Evolutionary conservation across 805 yeast genomes (phyloP).

Genomic region (Teunomyces aglyptinius): DNA sequence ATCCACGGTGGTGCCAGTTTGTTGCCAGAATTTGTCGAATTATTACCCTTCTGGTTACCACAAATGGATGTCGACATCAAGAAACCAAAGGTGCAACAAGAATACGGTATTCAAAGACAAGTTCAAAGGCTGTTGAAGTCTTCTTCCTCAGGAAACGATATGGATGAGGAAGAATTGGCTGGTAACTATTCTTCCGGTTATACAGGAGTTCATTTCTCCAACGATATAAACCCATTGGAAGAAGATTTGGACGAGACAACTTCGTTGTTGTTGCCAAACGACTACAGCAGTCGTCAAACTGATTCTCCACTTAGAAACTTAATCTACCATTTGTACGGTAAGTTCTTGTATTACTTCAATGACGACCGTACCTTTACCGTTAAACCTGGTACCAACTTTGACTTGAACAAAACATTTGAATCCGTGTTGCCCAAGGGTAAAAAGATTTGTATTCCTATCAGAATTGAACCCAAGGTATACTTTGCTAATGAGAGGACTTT

Average conservation of each 20-base stretch:
- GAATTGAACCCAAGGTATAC: constrained; percentile 98
- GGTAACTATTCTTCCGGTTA: constrained; percentile 36
- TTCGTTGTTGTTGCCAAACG: constrained; percentile 42
- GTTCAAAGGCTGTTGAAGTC: constrained; percentile 21
- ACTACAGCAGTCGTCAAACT: constrained; percentile 24
- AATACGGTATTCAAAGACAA: constrained; percentile 59
- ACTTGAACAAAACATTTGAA: constrained; percentile 43
- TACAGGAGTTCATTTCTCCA: constrained; percentile 42
- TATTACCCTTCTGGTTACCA: constrained; percentile 96
- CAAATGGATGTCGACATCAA: constrained; percentile 96
- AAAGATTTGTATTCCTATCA: constrained; percentile 84
- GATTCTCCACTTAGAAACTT: constrained; percentile 34
- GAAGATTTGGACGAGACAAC: constrained; percentile 50
- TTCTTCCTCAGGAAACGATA: constrained; percentile 51
- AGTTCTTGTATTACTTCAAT: constrained; percentile 40
- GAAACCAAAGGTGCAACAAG: constrained; percentile 68
- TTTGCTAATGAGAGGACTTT: constrained; percentile 97
- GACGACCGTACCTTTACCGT: constrained; percentile 47
- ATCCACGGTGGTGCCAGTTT: constrained; percentile 96
- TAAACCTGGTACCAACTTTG: constrained; percentile 44
- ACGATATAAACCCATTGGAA: constrained; percentile 45
- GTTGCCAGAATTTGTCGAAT: constrained; percentile 74
- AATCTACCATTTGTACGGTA: constrained; percentile 30
- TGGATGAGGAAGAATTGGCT: constrained; percentile 69
- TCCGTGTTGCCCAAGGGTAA: constrained; percentile 85